phyloP scores from a whole-genome alignment of 208 protist genomes.

The Trypanosoma vivax region DNA sequence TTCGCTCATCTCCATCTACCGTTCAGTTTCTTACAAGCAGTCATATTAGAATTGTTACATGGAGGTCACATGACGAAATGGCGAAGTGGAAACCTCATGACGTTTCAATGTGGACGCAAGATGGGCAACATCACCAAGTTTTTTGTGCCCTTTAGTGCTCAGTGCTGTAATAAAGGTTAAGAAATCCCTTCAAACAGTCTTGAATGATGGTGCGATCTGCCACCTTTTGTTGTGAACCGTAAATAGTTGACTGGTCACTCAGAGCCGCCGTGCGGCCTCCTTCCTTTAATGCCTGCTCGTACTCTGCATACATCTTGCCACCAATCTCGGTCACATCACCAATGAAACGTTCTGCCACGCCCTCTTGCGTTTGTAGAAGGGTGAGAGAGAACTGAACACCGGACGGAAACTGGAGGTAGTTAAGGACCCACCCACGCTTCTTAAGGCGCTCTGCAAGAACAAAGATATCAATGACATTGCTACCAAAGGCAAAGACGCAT shows the following conservation, averaged over 20 bases:
- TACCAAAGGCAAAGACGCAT: conserved; percentile 88
- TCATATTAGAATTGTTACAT: no score
- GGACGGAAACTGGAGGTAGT: conserved; percentile 90
- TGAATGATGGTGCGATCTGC: conserved; percentile 89
- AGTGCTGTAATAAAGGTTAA: conserved; percentile 75
- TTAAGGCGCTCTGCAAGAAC: conserved; percentile 71
- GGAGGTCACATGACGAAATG: no score
- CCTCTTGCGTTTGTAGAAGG: conserved; percentile 70
- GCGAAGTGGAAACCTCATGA: no score
- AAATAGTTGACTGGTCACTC: conserved; percentile 74
- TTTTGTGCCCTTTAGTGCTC: conserved; percentile 10
- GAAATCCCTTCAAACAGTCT: conserved; percentile 75
- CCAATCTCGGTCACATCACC: conserved; percentile 54
- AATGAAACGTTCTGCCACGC: conserved; percentile 73
- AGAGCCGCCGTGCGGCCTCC: conserved; percentile 26
- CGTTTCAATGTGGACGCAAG: no score
- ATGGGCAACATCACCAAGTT: background rate
- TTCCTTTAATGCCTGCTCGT: conserved; percentile 25
- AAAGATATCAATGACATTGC: conserved; percentile 88
- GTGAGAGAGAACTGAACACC: conserved; percentile 92
- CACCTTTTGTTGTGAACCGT: conserved; percentile 89
- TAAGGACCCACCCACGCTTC: conserved; percentile 90
- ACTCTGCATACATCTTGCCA: conserved; percentile 30
- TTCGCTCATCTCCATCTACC: no score
- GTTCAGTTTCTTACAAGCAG: no score